Conservation (phyloP, 257 asterid species). For the Petrea volubilis region DNA sequence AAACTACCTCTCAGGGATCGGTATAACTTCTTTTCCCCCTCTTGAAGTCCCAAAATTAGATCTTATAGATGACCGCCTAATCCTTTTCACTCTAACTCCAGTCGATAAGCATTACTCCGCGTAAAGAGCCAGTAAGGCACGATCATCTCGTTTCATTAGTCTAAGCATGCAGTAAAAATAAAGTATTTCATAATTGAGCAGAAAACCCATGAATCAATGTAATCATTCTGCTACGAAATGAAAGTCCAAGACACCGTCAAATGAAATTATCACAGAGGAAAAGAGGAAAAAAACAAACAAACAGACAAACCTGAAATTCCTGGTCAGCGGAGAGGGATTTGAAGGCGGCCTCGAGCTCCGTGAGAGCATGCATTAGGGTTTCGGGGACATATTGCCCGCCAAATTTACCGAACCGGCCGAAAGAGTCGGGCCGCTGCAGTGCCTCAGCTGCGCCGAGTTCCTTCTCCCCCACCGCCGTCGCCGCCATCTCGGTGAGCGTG, state of each 20-base stretch:
- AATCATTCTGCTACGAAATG: background rate
- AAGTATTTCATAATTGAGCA: background rate
- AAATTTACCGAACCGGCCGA: conserved; percentile 82
- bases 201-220: background rate
- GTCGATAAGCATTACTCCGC: background rate
- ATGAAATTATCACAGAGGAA: background rate
- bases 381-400: conserved; percentile 96
- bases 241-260: background rate
- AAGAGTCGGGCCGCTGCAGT: conserved; percentile 71
- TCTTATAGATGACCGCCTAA: background rate
- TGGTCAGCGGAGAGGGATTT: conserved; percentile 52
- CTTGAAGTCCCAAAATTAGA: background rate
- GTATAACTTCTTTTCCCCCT: background rate
- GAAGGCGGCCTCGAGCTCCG: conserved; percentile 90
- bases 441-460: conserved; percentile 31
- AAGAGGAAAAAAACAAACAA: background rate
- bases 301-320: conserved; percentile 73
- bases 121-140: background rate
- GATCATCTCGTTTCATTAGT: background rate
- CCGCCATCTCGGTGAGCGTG: conserved; percentile 40
- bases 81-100: background rate
- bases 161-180: background rate
- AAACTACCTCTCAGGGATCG: background rate
- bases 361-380: conserved; percentile 89
- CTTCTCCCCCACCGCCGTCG: conserved; percentile 35